Conservation (phyloP, 176 grass and related monocot genomes). For the Ensete ventricosum region DNA sequence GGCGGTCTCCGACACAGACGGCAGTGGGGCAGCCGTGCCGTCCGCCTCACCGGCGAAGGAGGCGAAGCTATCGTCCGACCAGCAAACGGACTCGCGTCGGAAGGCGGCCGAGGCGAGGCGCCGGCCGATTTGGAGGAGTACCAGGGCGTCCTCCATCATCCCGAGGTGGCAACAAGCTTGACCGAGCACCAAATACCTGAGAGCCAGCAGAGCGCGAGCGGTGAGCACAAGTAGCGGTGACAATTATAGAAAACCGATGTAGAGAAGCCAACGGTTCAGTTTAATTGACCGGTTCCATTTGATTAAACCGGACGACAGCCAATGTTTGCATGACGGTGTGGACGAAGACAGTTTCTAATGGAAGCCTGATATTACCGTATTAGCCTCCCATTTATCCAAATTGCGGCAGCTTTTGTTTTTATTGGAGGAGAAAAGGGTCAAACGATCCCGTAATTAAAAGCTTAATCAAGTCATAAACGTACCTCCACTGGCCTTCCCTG, state of each 20-base stretch:
- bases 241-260: neutral
- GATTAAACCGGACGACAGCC: neutral
- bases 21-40: slow-evolving; percentile 19
- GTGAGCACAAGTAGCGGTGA: neutral
- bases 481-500: slow-evolving; percentile 80
- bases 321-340: neutral
- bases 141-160: slow-evolving; percentile 85
- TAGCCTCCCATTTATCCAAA: neutral
- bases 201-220: neutral
- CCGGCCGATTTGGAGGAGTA: slow-evolving; percentile 78
- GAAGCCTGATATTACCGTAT: neutral
- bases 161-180: slow-evolving; percentile 85
- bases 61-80: slow-evolving; percentile 87
- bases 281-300: neutral
- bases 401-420: neutral
- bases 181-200: slow-evolving; percentile 71
- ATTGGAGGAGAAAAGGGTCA: neutral
- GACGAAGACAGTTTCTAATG: neutral
- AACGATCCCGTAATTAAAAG: neutral
- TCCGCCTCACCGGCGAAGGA: slow-evolving; percentile 21
- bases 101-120: slow-evolving; percentile 79
- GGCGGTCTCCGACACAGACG: slow-evolving; percentile 56
- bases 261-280: neutral
- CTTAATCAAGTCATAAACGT: neutral
- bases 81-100: slow-evolving; percentile 76